Percentiles rank a stretch among this genome's conserved stretches.
phyloP scores from a whole-genome alignment of 2,329 filamentous ascomycete species.

The Esteya vermicola region DNA sequence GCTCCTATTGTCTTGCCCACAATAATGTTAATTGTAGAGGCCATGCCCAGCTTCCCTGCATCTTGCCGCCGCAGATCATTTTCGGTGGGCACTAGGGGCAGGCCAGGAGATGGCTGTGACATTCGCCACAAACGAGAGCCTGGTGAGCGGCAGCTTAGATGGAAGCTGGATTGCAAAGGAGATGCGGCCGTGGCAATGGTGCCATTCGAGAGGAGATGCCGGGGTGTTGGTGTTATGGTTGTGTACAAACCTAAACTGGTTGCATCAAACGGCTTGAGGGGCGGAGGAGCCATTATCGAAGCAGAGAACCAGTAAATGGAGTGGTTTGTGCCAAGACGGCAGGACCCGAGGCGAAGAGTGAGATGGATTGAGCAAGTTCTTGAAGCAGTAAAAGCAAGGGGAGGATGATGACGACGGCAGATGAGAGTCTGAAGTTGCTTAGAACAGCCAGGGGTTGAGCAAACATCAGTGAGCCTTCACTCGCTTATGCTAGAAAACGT shows the following conservation, averaged over 20 bases:
- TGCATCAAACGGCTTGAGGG: too few species aligned
- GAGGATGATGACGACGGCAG: too few species aligned
- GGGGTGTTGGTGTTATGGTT: background rate
- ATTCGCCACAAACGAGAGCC: slow-evolving; percentile 12
- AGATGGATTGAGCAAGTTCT: slow-evolving; percentile 1
- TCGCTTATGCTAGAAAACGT: too few species aligned
- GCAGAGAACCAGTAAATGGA: too few species aligned
- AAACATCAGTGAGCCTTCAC: too few species aligned
- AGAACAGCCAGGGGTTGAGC: too few species aligned
- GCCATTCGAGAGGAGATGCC: slow-evolving; percentile 8
- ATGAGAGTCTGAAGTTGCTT: too few species aligned
- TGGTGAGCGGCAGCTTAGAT: slow-evolving; percentile 19
- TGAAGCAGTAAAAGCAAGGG: slow-evolving; percentile 13
- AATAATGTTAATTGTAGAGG: slow-evolving; percentile 23
- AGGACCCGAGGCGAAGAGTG: too few species aligned
- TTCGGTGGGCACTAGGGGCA: background rate
- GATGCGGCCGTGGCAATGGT: slow-evolving; percentile 16
- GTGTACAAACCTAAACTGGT: too few species aligned
- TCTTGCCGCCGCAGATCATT: slow-evolving; percentile 4
- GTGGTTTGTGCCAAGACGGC: too few species aligned
- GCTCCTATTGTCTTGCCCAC: slow-evolving; percentile 24
- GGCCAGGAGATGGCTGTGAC: slow-evolving; percentile 10
- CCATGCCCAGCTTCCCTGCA: slow-evolving; percentile 19
- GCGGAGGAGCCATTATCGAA: background rate
- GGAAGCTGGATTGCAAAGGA: slow-evolving; percentile 15